phyloP scores from a whole-genome alignment of 768 basidiomycete species.

The Podaxis rugospora region DNA sequence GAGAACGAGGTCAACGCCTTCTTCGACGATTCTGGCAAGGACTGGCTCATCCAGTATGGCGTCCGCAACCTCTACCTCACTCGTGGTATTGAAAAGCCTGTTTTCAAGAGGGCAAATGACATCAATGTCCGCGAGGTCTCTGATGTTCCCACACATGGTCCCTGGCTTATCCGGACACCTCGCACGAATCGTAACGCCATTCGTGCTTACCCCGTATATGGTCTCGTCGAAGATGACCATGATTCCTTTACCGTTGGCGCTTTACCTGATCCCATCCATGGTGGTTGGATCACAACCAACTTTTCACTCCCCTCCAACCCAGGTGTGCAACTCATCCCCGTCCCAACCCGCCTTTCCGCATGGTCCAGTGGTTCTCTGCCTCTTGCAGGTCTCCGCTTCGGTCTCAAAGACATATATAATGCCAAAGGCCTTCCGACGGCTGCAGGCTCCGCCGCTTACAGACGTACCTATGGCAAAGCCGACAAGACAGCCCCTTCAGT shows the following conservation, averaged over 20 bases:
- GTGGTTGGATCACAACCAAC: constrained; percentile 29
- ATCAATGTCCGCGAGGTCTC: constrained; percentile 14
- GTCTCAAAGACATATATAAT: constrained; percentile 41
- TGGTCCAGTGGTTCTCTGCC: constrained; percentile 20
- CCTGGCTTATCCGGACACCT: constrained; percentile 20
- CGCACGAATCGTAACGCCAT: neutral
- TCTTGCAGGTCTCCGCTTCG: constrained; percentile 44
- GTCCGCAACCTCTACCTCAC: constrained; percentile 11
- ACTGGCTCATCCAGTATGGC: constrained; percentile 22
- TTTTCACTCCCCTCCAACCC: constrained; percentile 20
- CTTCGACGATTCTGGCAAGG: constrained; percentile 22
- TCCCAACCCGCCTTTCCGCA: constrained; percentile 44
- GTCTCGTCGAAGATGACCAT: constrained; percentile 38
- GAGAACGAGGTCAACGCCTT: constrained; percentile 19
- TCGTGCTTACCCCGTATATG: constrained; percentile 26
- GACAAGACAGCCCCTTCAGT: constrained; percentile 35
- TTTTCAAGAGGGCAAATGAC: constrained; percentile 8
- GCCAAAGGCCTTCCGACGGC: constrained; percentile 29
- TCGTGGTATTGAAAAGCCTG: neutral
- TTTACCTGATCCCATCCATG: constrained; percentile 28
- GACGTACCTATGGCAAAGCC: constrained; percentile 28
- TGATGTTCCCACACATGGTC: constrained; percentile 22
- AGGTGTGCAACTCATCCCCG: constrained; percentile 33
- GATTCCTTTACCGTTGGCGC: constrained; percentile 40
- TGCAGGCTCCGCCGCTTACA: constrained; percentile 31